These are phyloP conservation scores for Rhynchospora pubera DNA, from an alignment of 176 grass and related monocot species.

Conservation along the genomic window DNA sequence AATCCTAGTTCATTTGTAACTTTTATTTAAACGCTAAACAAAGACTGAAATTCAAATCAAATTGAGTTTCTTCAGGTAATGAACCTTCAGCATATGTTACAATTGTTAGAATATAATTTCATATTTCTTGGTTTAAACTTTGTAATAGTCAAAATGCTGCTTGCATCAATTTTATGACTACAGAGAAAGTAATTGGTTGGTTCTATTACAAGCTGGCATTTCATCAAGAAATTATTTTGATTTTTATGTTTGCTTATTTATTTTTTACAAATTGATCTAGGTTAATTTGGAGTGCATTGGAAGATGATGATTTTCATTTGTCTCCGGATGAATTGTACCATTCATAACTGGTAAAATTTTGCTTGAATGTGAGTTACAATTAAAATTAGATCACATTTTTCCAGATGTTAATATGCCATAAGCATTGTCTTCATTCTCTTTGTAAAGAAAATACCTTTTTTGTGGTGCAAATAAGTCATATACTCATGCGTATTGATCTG, in stretches of 20 bases:
- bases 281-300: constrained; percentile 23
- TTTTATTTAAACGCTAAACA: not conserved
- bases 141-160: not conserved
- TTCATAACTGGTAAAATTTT: not conserved
- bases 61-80: not conserved
- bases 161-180: not conserved
- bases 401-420: not conserved
- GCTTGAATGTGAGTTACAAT: not conserved
- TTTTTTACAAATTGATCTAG: not conserved
- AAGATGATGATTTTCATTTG: constrained; percentile 20
- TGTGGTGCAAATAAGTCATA: not conserved
- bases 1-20: not conserved
- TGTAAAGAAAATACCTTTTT: not conserved
- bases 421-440: not conserved
- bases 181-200: not conserved
- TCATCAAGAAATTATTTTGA: not conserved
- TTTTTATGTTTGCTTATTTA: not conserved
- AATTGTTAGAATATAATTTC: not conserved
- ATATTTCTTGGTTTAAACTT: not conserved
- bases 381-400: not conserved
- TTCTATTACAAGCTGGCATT: not conserved
- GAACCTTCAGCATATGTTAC: not conserved
- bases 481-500: too few relatives aligned
- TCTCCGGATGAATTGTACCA: not conserved
- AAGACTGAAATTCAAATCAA: not conserved